A percentile compares a stretch with the other conserved stretches of the same genome.
Evolutionary conservation across 129 eudicot genomes (phyloP).

Genomic region (Lactuca saligna): DNA sequence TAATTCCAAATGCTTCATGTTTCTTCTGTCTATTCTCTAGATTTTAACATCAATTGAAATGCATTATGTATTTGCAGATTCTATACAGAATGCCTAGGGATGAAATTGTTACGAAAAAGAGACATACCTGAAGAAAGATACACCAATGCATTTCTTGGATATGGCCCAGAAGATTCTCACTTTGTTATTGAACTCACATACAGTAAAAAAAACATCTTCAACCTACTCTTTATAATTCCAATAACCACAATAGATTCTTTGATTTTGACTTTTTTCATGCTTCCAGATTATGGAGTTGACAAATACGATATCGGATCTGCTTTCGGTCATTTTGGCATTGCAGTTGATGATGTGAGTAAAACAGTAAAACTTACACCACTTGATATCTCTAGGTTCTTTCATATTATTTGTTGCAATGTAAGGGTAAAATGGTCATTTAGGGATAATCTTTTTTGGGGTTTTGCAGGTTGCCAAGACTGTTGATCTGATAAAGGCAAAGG

Average conservation of each 20-base stretch:
- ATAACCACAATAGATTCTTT: background rate
- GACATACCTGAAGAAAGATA: constrained; percentile 98
- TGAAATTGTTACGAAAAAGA: constrained; percentile 92
- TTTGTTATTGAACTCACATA: constrained; percentile 94
- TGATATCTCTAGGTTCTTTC: background rate
- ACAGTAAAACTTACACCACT: constrained; percentile 25
- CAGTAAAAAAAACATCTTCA: constrained; percentile 48
- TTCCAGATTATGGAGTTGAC: constrained; percentile 90
- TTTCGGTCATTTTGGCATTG: constrained; percentile 92
- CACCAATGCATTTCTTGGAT: constrained; percentile 97
- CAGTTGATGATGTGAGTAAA: constrained; percentile 82
- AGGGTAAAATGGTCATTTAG: background rate
- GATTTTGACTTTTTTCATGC: constrained; percentile 14
- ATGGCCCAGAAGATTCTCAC: constrained; percentile 99
- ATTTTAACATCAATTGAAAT: constrained; percentile 10
- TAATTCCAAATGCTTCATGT: background rate
- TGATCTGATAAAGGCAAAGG: constrained; percentile 91
- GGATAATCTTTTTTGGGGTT: background rate
- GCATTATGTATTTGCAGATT: constrained; percentile 44
- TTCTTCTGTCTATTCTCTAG: background rate
- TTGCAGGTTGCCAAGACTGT: constrained; percentile 80
- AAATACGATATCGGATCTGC: constrained; percentile 84
- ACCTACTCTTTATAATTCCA: constrained; percentile 18
- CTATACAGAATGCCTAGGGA: constrained; percentile 92
- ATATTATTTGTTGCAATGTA: background rate